Base-by-base conservation (phyloP, 805 yeast species). In the Naumovozyma baii region DNA sequence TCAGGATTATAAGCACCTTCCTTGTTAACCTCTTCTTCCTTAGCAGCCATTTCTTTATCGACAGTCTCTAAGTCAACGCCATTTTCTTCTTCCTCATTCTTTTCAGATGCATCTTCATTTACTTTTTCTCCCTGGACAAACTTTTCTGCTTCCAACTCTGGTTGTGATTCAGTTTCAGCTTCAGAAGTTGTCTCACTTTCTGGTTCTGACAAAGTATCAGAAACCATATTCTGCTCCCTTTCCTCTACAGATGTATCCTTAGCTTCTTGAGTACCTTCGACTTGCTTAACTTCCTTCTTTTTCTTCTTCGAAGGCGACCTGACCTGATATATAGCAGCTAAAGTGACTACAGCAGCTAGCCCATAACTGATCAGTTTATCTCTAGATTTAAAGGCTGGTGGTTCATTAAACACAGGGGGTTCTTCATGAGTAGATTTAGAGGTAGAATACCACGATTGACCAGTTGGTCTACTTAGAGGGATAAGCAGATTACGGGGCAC, bases 1-100 rank as follows among this genome's bases (percentile, higher is more conserved):
- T 84, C 95, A 22, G 96, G 96, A 67, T 90, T 77, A 65, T 77
- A 90, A 3, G 97, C 96, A 30, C 86, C 83, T 44, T 69, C 65
- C 45, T 62, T 68, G 15, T 66, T 63, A 33, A 64, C 72, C 33
- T 65, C 69, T 32, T 57, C 63, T 37, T 25, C 16, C 36, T 22
- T 31, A 5, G 31, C 14, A 15, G 20, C 35, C 18, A 18, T 36
- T 2, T 36, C 17, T 8, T 19, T 22, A 12, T 35, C 31, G 64
- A 22, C 26, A 22, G 26, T 10, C 7, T 22, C 26, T 7, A 22
- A 7, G 10, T 22, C 26, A 22, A 22, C 26, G 10, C 9, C 26
- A 22, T 22, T 7, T 22, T 22, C 26, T 22, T 10, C 26, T 10
- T 22, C 26, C 10, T 22, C 26, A 7, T 7, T 7, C 7, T 7